Evolutionary conservation across 306 rosid species (phyloP), one percentile per base, ranked within the genome.

Genomic region (Rosa chinensis): DNA sequence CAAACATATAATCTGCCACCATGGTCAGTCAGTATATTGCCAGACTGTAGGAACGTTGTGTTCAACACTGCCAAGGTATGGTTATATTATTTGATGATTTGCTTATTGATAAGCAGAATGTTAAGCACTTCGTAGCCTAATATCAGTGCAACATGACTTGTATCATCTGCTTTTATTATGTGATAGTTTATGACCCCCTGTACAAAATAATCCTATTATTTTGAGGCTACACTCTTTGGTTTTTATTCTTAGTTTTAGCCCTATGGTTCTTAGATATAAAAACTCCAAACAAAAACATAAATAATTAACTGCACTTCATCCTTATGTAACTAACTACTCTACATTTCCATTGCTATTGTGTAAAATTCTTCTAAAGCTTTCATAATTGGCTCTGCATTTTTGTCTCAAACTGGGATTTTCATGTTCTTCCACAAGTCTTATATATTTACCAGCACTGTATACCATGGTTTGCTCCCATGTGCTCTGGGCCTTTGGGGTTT

Each of bases 51-150:
- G 87, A 91, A 85, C 69, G 79, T 85, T 4, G 92, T 63, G 82
- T 94, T 88, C 88, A 94, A 92, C 81, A 91, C 99, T 73, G 99
- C 99, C 70, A 90, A 92, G 99, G 97, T 94, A 83, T 87, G 84
- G 80, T 81, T 84, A 56, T 70, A 74, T 56, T 78, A 66, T 39
- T 44, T 55, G 56, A 64, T 23, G 72, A 40, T 72, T 42, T 39
- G 25, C 70, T 23, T 32, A 12, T 83, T 74, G 48, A 20, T 53
- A 10, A 50, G 47, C 58, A 42, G 63, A 73, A 73, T 13, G 5
- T 37, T 73, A 73, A 49, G 50, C 25, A 40, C 63, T 20, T 32
- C 10, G 79, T 70, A 77, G 68, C 76, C 39, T 64, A 68, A 20
- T 59, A 72, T 72, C 40, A 21, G 68, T n/a, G 21, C 6, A 42